Percentiles rank a stretch among this genome's conserved stretches.
Evolutionary conservation across 2,329 filamentous ascomycete genomes (phyloP).

Genomic region (Setomelanomma holmii): DNA sequence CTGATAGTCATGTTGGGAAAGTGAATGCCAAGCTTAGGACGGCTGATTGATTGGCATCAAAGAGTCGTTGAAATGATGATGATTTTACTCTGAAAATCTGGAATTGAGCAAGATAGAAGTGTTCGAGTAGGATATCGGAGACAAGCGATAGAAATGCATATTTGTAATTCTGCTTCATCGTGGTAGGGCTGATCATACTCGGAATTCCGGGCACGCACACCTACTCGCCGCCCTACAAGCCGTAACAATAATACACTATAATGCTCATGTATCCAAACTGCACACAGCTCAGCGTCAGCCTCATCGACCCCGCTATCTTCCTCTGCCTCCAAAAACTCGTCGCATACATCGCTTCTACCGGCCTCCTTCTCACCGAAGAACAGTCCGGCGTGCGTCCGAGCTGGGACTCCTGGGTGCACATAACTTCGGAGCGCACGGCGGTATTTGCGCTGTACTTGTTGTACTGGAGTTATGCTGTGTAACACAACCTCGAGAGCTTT

Average conservation of each 20-base stretch:
- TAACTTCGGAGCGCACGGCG: constrained; percentile 63
- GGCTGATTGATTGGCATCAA: too few species aligned
- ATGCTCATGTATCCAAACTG: constrained; percentile 49
- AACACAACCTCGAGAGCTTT: constrained; percentile 43
- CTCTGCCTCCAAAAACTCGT: constrained; percentile 40
- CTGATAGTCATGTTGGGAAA: constrained; percentile 23
- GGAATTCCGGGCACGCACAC: constrained; percentile 11
- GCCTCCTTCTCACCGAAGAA: constrained; percentile 48
- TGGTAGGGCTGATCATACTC: background rate
- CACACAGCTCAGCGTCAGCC: constrained; percentile 21
- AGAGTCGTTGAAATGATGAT: too few species aligned
- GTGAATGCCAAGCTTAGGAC: too few species aligned
- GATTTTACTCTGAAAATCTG: too few species aligned
- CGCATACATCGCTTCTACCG: constrained; percentile 40
- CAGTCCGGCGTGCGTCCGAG: constrained; percentile 35
- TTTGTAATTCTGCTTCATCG: too few species aligned
- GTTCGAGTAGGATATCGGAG: too few species aligned
- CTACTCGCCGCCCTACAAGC: constrained; percentile 49
- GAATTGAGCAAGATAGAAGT: too few species aligned
- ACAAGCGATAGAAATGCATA: too few species aligned
- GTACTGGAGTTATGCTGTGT: constrained; percentile 51
- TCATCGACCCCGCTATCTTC: constrained; percentile 36
- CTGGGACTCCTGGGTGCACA: constrained; percentile 52
- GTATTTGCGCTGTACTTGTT: constrained; percentile 47
- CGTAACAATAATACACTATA: constrained; percentile 47